Base-by-base conservation (phyloP, 2,329 filamentous ascomycete species). In the Pseudocercospora crystallina region DNA sequence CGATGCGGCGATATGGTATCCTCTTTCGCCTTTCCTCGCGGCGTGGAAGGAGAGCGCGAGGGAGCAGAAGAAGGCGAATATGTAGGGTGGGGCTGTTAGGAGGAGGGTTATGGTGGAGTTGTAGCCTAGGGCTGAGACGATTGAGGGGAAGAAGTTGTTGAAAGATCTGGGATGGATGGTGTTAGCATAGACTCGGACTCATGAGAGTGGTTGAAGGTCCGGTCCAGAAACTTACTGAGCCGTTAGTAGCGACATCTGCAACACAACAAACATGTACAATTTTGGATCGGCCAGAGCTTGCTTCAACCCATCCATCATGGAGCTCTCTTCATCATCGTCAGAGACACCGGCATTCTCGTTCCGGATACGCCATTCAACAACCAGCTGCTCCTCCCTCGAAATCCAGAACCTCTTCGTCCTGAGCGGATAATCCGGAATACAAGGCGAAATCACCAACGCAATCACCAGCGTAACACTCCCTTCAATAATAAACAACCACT, bases 81-180 rank as follows among this genome's bases (percentile, higher is more conserved):
- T 43, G 51, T 68, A 68, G 3, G 67, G 67, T 8, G 65, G 65
- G 5, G 61, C 63, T 8, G 65, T 67, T 8, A 69, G 57, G 12
- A 65, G 58, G 8, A 69, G 56, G 8, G 60, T 64, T n/a, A 56
- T 41, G 38, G 64, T 63, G 11, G 61, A 58, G 42, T 51, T 51
- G 53, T 62, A 68, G 15, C 68, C 69, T 3, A 72, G 61, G 0
- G 63, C 63, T 33, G 58, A 43, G 15, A 66, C 62, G 13, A 62
- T 49, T 11, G 60, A 58, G 8, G 62, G 61, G 44, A 63, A 62
- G 55, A 59, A 69, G 47, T 65, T 66, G 14, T 58, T 64, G 29
- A 67, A 59, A 11, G 54, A 56, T 11, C 56, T 62, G n/a, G n/a
- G n/a, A 12, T 59, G 60, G 9, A n/a, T 63, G 60, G 26, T 69